phyloP scores from a whole-genome alignment of 306 rosid species.

The Betula pendula region DNA sequence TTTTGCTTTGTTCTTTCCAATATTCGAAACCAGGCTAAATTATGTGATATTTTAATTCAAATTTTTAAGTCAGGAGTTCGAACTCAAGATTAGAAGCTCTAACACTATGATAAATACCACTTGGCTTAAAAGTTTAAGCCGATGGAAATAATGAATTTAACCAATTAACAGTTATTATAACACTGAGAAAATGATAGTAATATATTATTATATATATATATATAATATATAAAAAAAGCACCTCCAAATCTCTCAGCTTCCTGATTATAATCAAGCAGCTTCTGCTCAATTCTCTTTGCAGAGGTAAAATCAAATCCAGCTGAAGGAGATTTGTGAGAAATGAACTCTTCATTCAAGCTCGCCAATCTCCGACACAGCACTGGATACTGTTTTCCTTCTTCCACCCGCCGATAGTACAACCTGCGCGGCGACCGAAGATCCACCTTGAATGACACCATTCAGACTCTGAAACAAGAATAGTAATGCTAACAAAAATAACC shows the following conservation, averaged over 20 bases:
- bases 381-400: conserved; percentile 85
- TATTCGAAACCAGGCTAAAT: background rate
- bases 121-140: too few relatives aligned
- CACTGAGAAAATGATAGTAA: too few relatives aligned
- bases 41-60: background rate
- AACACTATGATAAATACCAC: too few relatives aligned
- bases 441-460: conserved; percentile 33
- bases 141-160: too few relatives aligned
- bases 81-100: too few relatives aligned
- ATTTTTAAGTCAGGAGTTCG: too few relatives aligned
- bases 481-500: background rate
- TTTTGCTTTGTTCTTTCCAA: background rate
- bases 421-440: conserved; percentile 33
- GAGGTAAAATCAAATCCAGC: conserved; percentile 88
- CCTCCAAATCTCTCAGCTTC: conserved; percentile 95
- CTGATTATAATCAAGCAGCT: conserved; percentile 75
- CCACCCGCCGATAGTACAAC: conserved; percentile 87
- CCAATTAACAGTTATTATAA: too few relatives aligned
- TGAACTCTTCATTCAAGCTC: conserved; percentile 72
- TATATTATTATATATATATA: too few relatives aligned
- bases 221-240: too few relatives aligned
- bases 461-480: background rate
- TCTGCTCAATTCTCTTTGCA: conserved; percentile 90
- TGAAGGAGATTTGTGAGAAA: conserved; percentile 73
- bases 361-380: conserved; percentile 77